Conservation (phyloP, 371 early-diverging fungal species). For the Encephalitozoon hellem region DNA sequence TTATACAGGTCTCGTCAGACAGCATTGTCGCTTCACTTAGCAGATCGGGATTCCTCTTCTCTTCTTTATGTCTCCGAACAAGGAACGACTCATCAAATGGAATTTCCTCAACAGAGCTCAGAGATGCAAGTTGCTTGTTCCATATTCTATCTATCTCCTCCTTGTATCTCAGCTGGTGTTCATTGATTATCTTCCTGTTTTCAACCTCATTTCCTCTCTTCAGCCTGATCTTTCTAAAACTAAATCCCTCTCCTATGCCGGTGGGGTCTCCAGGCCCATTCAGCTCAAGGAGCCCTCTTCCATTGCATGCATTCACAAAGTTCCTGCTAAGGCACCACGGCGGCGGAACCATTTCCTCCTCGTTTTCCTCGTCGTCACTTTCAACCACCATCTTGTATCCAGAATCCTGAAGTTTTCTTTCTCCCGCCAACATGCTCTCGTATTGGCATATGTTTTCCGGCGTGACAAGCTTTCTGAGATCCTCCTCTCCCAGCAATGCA, state of each 20-base stretch:
- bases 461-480: slow-evolving; percentile 80
- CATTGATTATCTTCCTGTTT: slow-evolving; percentile 69
- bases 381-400: slow-evolving; percentile 65
- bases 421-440: slow-evolving; percentile 87
- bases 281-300: slow-evolving; percentile 62
- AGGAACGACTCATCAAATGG: not conserved
- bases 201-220: slow-evolving; percentile 75
- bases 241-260: slow-evolving; percentile 89
- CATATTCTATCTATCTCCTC: slow-evolving; percentile 77
- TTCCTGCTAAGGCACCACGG: slow-evolving; percentile 92
- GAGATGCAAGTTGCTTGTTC: slow-evolving; percentile 71
- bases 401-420: slow-evolving; percentile 80
- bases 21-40: not conserved
- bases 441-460: slow-evolving; percentile 92
- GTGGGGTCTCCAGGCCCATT: slow-evolving; percentile 67
- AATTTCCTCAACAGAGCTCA: slow-evolving; percentile 51
- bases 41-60: not conserved
- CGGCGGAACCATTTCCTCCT: slow-evolving; percentile 80
- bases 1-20: slow-evolving; percentile 25
- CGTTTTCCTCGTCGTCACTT: slow-evolving; percentile 64
- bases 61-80: not conserved
- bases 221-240: slow-evolving; percentile 83
- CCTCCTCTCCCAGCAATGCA: slow-evolving; percentile 77
- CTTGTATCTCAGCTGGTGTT: slow-evolving; percentile 81
- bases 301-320: slow-evolving; percentile 67